Evolutionary conservation across 2,329 filamentous ascomycete species (phyloP).

Genomic region (Calonectria pseudoreteaudii): DNA sequence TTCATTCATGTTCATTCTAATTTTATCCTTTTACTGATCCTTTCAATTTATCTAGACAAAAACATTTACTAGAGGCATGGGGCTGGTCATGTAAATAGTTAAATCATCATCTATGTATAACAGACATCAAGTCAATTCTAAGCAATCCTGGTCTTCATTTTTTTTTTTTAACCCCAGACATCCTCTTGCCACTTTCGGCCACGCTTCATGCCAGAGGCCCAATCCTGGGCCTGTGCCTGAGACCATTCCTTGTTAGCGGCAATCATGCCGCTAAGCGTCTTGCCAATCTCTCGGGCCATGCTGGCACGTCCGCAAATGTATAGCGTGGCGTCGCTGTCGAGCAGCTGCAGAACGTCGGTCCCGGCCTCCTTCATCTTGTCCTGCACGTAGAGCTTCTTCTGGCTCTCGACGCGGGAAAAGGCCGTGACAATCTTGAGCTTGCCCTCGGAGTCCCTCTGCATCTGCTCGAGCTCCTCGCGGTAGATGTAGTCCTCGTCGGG

Average conservation of each 20-base stretch:
- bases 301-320: constrained; percentile 25
- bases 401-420: constrained; percentile 20
- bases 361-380: constrained; percentile 21
- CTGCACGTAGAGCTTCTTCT: constrained; percentile 24
- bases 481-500: constrained; percentile 25
- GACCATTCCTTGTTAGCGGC: constrained; percentile 17
- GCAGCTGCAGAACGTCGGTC: constrained; percentile 2
- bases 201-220: constrained; percentile 23
- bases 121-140: background rate
- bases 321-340: constrained; percentile 18
- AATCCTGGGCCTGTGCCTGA: constrained; percentile 13
- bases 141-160: background rate
- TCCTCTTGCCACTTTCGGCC: constrained; percentile 29
- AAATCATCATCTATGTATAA: background rate
- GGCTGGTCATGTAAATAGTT: constrained; percentile 12
- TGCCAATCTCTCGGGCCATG: constrained; percentile 27
- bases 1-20: background rate
- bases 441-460: constrained; percentile 20
- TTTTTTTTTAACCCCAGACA: constrained; percentile 21
- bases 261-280: constrained; percentile 23
- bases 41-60: constrained; percentile 9
- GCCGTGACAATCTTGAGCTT: constrained; percentile 20
- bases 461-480: constrained; percentile 17
- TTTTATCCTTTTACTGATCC: background rate
- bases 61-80: constrained; percentile 30